phyloP scores from a whole-genome alignment of 2,329 filamentous ascomycete genomes.

The Sclerotinia borealis region DNA sequence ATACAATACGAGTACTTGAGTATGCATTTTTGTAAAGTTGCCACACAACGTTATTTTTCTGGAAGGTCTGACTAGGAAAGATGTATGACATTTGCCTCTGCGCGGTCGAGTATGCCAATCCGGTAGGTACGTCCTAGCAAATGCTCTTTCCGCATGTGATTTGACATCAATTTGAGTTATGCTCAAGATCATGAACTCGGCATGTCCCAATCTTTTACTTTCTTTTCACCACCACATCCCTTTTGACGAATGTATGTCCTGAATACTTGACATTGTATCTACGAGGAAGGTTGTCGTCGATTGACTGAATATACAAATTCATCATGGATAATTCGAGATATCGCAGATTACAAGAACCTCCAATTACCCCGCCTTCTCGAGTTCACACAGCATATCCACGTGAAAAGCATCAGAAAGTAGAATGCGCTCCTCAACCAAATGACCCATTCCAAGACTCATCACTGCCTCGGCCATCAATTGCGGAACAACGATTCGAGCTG shows the following conservation, averaged over 20 bases:
- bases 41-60: neutral
- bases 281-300: neutral
- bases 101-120: neutral
- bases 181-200: no score
- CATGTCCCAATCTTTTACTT: neutral
- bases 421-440: slow-evolving; percentile 1
- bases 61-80: neutral
- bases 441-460: neutral
- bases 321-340: slow-evolving; percentile 12
- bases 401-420: slow-evolving; percentile 12
- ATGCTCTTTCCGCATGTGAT: neutral
- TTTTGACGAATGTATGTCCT: no score
- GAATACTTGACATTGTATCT: neutral
- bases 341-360: slow-evolving; percentile 3
- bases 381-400: slow-evolving; percentile 11
- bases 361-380: slow-evolving; percentile 6
- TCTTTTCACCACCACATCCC: no score
- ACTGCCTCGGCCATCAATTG: neutral
- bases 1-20: no score
- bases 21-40: no score
- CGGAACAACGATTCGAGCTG: neutral
- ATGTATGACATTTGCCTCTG: neutral
- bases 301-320: neutral
- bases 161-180: no score
- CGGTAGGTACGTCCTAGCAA: neutral